Evolutionary conservation across 257 asterid species (phyloP).

Genomic region (Perilla frutescens): DNA sequence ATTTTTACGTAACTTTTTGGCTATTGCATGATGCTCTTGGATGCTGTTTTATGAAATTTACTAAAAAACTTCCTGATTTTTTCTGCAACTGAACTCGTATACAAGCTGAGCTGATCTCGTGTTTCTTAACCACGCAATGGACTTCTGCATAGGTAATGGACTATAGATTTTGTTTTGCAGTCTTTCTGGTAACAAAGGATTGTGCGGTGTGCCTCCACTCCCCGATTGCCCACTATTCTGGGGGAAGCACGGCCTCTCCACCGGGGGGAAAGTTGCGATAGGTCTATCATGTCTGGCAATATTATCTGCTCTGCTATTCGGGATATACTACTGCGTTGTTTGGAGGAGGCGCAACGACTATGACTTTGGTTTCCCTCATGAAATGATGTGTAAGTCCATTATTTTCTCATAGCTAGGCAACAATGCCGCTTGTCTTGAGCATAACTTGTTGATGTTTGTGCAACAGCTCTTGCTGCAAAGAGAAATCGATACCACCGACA

Average conservation of each 20-base stretch:
- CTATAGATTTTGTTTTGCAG: slow-evolving; percentile 47
- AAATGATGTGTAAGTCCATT: slow-evolving; percentile 68
- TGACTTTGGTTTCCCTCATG: slow-evolving; percentile 83
- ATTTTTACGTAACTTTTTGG: not conserved
- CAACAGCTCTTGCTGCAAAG: slow-evolving; percentile 84
- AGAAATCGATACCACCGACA: slow-evolving; percentile 87
- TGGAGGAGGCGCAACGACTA: slow-evolving; percentile 75
- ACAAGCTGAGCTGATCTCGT: too few species aligned
- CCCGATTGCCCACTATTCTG: slow-evolving; percentile 80
- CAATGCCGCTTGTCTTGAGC: not conserved
- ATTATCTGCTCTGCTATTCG: slow-evolving; percentile 46
- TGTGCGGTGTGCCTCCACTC: slow-evolving; percentile 87
- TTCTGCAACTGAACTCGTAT: not conserved
- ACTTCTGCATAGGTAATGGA: not conserved
- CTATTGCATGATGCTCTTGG: not conserved
- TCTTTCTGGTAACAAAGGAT: slow-evolving; percentile 79
- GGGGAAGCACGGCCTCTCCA: slow-evolving; percentile 87
- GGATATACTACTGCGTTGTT: slow-evolving; percentile 48
- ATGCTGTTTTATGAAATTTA: not conserved
- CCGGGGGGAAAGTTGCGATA: slow-evolving; percentile 77
- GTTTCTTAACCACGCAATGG: too few species aligned
- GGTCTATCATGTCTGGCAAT: slow-evolving; percentile 60
- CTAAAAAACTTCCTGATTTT: not conserved
- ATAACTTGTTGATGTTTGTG: not conserved
- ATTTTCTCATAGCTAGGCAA: not conserved